These are phyloP conservation scores for Clausena lansium DNA, from an alignment of 345 rosid genomes.

Conservation along the genomic window DNA sequence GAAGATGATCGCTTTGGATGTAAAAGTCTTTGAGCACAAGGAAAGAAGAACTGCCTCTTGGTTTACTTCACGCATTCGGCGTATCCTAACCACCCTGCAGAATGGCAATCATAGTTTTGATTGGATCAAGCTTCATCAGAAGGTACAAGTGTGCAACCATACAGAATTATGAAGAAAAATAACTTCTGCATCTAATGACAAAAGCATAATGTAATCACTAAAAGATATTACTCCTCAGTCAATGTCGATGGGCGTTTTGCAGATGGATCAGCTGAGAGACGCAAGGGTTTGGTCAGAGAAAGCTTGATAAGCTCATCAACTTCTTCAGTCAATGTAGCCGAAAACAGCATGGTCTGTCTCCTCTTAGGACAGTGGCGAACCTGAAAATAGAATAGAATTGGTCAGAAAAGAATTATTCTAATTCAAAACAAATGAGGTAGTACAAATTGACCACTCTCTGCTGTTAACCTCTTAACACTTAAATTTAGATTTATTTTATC, in stretches of 20 bases:
- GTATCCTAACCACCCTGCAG: constrained; percentile 87
- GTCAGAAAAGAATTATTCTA: constrained; percentile 1
- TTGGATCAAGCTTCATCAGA: not conserved
- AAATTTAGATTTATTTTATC: not conserved
- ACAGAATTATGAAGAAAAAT: not conserved
- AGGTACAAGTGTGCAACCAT: not conserved
- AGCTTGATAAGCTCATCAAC: constrained; percentile 88
- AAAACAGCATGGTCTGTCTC: constrained; percentile 95
- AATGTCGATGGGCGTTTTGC: constrained; percentile 82
- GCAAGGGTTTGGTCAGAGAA: constrained; percentile 88
- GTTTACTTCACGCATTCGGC: constrained; percentile 82
- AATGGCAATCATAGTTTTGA: constrained; percentile 17
- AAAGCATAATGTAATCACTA: constrained; percentile 2
- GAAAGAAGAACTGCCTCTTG: constrained; percentile 96
- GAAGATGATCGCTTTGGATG: constrained; percentile 82
- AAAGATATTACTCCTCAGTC: constrained; percentile 73
- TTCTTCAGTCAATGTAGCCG: constrained; percentile 98
- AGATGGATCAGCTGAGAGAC: constrained; percentile 95
- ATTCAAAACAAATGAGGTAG: not conserved
- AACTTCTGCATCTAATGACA: constrained; percentile 6
- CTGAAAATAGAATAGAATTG: constrained; percentile 36
- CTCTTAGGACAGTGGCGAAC: constrained; percentile 86
- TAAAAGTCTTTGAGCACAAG: constrained; percentile 85
- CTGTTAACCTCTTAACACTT: not conserved
- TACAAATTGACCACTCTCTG: not conserved